These are phyloP conservation scores for Tulasnella sp. DNA, from an alignment of 768 basidiomycete species.

Conservation along the genomic window DNA sequence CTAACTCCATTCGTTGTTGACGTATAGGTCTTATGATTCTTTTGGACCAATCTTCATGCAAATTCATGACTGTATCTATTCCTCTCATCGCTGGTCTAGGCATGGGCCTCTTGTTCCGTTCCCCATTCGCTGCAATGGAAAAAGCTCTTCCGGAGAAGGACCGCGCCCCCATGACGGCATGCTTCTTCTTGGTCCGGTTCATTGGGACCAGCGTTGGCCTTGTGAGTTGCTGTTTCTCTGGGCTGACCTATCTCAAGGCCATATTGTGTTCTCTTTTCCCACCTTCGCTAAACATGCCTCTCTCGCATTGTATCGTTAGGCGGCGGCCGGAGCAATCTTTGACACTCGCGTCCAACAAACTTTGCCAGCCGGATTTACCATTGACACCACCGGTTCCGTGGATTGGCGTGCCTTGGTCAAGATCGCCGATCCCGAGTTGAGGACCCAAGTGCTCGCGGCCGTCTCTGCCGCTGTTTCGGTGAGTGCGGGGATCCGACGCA, in stretches of 20 bases:
- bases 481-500: constrained; percentile 6
- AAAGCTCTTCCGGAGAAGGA: constrained; percentile 56
- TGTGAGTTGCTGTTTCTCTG: constrained; percentile 39
- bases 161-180: constrained; percentile 71
- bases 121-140: constrained; percentile 74
- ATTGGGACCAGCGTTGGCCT: constrained; percentile 77
- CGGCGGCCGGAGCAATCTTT: constrained; percentile 69
- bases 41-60: constrained; percentile 47
- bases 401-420: constrained; percentile 44
- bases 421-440: constrained; percentile 38
- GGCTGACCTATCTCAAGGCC: background rate
- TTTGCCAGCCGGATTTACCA: constrained; percentile 43
- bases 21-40: constrained; percentile 60
- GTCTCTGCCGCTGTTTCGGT: constrained; percentile 19
- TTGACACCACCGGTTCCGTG: constrained; percentile 41
- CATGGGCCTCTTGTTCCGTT: constrained; percentile 76
- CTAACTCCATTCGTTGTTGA: constrained; percentile 11
- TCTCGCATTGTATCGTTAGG: constrained; percentile 37
- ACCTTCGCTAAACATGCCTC: background rate
- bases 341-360: constrained; percentile 43
- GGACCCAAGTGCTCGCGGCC: constrained; percentile 12
- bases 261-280: background rate
- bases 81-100: constrained; percentile 70
- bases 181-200: constrained; percentile 81
- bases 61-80: constrained; percentile 43